These are phyloP conservation scores for Cercospora sp. DNA, from an alignment of 2,329 filamentous ascomycete genomes.

Conservation along the genomic window DNA sequence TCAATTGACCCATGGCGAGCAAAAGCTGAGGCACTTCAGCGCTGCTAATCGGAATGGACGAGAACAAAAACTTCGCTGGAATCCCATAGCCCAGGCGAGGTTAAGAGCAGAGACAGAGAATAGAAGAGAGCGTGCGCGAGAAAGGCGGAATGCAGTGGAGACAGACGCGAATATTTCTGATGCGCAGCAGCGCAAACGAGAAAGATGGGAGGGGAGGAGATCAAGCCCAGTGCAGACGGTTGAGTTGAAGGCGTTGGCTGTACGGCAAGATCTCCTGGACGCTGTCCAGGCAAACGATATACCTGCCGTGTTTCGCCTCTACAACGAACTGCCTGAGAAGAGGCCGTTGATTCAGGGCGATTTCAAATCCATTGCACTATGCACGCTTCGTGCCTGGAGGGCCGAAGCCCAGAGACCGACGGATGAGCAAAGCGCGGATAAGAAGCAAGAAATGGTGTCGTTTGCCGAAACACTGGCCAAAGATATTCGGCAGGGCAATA, in stretches of 20 bases:
- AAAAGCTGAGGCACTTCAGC: not conserved
- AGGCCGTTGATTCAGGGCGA: slow-evolving; percentile 20
- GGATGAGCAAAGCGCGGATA: slow-evolving; percentile 13
- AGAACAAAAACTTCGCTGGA: not conserved
- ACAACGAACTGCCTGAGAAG: slow-evolving; percentile 21
- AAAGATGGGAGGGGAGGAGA: slow-evolving; percentile 14
- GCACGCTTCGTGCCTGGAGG: slow-evolving; percentile 18
- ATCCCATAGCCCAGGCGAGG: slow-evolving; percentile 5
- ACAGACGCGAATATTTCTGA: slow-evolving; percentile 7
- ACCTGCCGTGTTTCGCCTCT: slow-evolving; percentile 25
- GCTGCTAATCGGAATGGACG: not conserved
- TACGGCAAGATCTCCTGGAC: slow-evolving; percentile 22
- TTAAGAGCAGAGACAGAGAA: slow-evolving; percentile 4
- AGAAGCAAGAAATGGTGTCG: slow-evolving; percentile 23
- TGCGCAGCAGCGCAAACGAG: slow-evolving; percentile 20
- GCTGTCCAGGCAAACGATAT: slow-evolving; percentile 27
- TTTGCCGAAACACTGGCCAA: slow-evolving; percentile 44
- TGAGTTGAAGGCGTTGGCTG: slow-evolving; percentile 13
- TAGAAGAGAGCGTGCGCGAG: not conserved
- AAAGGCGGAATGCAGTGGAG: not conserved
- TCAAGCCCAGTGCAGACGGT: slow-evolving; percentile 5
- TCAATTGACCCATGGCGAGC: not conserved
- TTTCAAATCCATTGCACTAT: slow-evolving; percentile 22
- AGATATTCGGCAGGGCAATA: slow-evolving; percentile 41
- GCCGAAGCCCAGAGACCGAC: slow-evolving; percentile 13